Percentiles rank a stretch among this genome's conserved stretches.
Evolutionary conservation across 306 rosid species (phyloP).

Genomic region (Cucurbita moschata): DNA sequence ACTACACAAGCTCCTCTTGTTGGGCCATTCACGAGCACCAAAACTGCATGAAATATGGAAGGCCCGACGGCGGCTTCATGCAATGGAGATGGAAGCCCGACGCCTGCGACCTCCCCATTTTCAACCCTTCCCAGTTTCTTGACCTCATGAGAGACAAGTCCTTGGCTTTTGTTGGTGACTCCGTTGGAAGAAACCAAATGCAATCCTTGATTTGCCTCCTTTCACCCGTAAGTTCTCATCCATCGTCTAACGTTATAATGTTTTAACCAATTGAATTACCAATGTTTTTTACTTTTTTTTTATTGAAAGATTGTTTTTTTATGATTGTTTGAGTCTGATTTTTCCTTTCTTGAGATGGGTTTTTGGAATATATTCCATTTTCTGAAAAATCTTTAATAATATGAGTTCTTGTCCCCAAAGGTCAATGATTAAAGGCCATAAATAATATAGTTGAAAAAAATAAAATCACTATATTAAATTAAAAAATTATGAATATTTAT

Average conservation of each 20-base stretch:
- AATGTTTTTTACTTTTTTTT: no score
- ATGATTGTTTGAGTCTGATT: constrained; percentile 37
- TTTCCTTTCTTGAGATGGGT: constrained; percentile 27
- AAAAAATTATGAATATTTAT: no score
- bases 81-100: constrained; percentile 87
- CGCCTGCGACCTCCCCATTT: constrained; percentile 57
- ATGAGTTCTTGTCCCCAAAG: background rate
- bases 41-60: constrained; percentile 74
- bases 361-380: constrained; percentile 5
- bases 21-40: constrained; percentile 91
- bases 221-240: background rate
- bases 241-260: no score
- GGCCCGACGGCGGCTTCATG: constrained; percentile 63
- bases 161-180: constrained; percentile 84
- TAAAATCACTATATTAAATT: background rate
- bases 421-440: background rate
- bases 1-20: constrained; percentile 57
- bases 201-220: constrained; percentile 7
- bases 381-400: background rate
- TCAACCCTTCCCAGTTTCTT: constrained; percentile 67
- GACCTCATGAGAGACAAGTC: constrained; percentile 65
- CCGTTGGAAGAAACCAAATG: constrained; percentile 84
- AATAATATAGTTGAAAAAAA: background rate
- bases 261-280: no score
- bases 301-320: background rate